Base-by-base conservation (phyloP, 371 early-diverging fungal genomes). In the Mucor indicus region DNA sequence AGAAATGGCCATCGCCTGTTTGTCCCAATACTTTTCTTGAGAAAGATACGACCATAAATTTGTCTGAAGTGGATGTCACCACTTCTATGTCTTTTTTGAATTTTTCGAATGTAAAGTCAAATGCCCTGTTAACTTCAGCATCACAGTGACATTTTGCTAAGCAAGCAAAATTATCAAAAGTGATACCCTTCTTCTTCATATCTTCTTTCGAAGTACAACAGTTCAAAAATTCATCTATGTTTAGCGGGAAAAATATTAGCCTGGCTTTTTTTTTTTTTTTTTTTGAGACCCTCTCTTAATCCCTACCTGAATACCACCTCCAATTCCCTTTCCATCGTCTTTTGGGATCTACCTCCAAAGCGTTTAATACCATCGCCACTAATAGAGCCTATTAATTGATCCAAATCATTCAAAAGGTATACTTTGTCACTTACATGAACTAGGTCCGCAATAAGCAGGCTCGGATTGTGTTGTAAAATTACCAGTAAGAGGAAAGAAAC, bases 331-430 rank as follows among this genome's bases (percentile, higher is more conserved):
- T 93, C 94, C 96, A 93, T 16, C 75, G 70, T 47, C 85, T 75
- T 24, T 88, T 81, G 0, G 94, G 94, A 57, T 93, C 93, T 11
- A 95, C 88, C 58, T 91, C 91, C 29, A 95, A 68, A 2, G 93
- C 91, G 62, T 95, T 95, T 17, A 95, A 74, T 10, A 92, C 94
- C 89, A 93, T 93, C 27, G 93, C 91, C 62, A 91, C 81, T 75
- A 30, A 42, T 81, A 67, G 85, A 86, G 60, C 69, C 16, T 31
- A 11, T n/a, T n/a, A n/a, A n/a, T n/a, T n/a, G n/a, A n/a, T n/a
- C n/a, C n/a, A n/a, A n/a, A n/a, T n/a, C n/a, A n/a, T n/a, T 16
- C 17, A 32, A 29, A 12, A 33, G 20, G 30, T 30, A 29, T 20
- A 43, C 24, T n/a, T 35, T 15, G 17, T 15, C 35, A 62, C 72